Evolutionary conservation across 2,329 filamentous ascomycete species (phyloP), one percentile per base, ranked within the genome.

Genomic region (Fonsecaea pedrosoi): DNA sequence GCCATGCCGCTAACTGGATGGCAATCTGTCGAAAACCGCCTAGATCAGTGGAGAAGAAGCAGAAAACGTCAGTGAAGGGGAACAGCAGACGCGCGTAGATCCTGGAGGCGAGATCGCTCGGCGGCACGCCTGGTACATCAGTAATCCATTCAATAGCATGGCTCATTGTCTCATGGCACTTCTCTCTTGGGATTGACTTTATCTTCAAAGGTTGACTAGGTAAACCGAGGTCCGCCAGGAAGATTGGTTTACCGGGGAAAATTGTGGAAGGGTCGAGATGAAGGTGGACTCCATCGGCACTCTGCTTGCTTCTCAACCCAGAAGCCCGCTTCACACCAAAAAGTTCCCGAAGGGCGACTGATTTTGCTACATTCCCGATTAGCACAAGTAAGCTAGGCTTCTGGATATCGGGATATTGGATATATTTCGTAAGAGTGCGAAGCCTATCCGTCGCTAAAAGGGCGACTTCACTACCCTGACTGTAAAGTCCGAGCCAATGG

Each of bases 51-150:
- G 70, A 54, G 67, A 76, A 77, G 66, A 75, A 74, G 64, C 69
- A 77, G 57, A 75, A 71, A 38, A 75, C 67, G 60, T 75, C 66
- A 58, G 67, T 62, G 66, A 75, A 75, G 35, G 71, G 70, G 15
- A 54, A 66, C 32, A 76, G 64, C 34, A 74, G 56, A 55, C 70
- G 60, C 45, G 50, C 50, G 7, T 54, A 54, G 50, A 4, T 15
- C 32, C 4, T 54, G 21, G 12, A 25, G 50, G 12, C 18, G 13
- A 35, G 30, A 35, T 35, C 13, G 13, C 50, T 54, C 50, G 10
- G 50, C 21, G 21, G 21, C 21, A 25, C 21, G 21, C 21, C 21
- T 25, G 21, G 21, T 25, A 25, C 21, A 25, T 25, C 21, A 25
- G 21, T 25, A 25, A 25, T 25, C 21, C 21, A 25, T 25, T 25